phyloP scores from a whole-genome alignment of 441 rosid species.

The Gossypium armourianum region DNA sequence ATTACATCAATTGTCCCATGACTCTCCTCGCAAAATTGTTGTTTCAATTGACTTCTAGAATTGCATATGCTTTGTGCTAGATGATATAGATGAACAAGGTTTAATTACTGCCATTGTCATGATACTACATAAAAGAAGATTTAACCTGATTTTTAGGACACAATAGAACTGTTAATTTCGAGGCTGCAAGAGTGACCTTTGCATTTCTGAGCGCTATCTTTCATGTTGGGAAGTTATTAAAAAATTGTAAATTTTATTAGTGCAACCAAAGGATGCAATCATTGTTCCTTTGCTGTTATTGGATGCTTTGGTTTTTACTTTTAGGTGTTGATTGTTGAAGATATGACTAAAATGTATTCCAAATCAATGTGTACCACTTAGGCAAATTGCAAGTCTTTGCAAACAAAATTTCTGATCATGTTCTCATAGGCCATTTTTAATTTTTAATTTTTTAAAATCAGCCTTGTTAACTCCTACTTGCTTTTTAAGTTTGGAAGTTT shows the following conservation, averaged over 20 bases:
- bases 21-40: not conserved
- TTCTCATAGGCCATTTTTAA: not conserved
- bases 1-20: not conserved
- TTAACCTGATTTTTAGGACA: not conserved
- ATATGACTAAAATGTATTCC: not conserved
- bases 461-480: not conserved
- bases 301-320: not conserved
- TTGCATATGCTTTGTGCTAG: not conserved
- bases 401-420: not conserved
- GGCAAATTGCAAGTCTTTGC: not conserved
- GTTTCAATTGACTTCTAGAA: not conserved
- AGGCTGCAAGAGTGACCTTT: not conserved
- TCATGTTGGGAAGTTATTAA: not conserved
- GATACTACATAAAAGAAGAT: not conserved
- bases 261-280: not conserved
- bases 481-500: not conserved
- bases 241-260: not conserved
- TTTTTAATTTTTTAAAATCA: not conserved
- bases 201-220: not conserved
- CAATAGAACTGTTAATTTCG: not conserved
- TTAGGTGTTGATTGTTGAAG: not conserved
- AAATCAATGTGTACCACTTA: not conserved
- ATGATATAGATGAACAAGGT: not conserved
- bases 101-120: not conserved
- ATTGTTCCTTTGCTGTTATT: constrained; percentile 3